Conservation (phyloP, 192 early-diverging fungal genomes). For the Allomyces javanicus region DNA sequence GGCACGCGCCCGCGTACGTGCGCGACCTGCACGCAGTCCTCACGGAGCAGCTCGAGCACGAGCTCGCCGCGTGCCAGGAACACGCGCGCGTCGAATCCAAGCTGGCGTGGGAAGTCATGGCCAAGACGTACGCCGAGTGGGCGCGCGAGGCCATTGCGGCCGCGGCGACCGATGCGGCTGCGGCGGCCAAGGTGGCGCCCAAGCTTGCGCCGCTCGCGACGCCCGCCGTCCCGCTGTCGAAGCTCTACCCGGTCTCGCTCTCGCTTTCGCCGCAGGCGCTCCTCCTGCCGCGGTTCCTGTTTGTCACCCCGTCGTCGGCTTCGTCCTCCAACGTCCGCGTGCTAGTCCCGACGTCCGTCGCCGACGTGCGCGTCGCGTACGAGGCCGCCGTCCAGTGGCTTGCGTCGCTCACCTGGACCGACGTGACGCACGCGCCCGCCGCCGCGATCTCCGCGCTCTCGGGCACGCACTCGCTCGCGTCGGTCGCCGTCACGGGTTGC, state of each 20-base stretch:
- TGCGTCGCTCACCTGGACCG: not conserved
- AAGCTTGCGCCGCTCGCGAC: not conserved
- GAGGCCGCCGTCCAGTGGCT: not conserved
- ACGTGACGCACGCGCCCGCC: not conserved
- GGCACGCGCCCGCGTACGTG: constrained; percentile 75
- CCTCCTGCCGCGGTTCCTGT: not conserved
- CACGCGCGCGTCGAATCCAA: constrained; percentile 24
- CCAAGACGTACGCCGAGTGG: constrained; percentile 13
- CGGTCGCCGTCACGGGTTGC: not conserved
- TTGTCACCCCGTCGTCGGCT: too few relatives aligned
- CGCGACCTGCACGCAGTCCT: constrained; percentile 50
- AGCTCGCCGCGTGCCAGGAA: constrained; percentile 35
- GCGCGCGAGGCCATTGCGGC: not conserved
- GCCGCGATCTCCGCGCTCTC: not conserved
- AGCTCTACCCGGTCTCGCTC: not conserved
- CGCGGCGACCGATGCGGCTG: not conserved
- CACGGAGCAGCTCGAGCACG: constrained; percentile 38
- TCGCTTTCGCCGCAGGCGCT: not conserved
- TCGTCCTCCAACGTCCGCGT: not conserved
- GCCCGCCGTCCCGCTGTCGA: not conserved
- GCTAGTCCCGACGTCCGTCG: not conserved
- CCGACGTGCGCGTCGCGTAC: not conserved
- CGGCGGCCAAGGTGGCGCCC: not conserved
- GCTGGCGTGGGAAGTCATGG: constrained; percentile 17
- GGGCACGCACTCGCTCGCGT: not conserved